Base-by-base conservation (phyloP, 768 basidiomycete genomes). In the Kwoniella sp. region DNA sequence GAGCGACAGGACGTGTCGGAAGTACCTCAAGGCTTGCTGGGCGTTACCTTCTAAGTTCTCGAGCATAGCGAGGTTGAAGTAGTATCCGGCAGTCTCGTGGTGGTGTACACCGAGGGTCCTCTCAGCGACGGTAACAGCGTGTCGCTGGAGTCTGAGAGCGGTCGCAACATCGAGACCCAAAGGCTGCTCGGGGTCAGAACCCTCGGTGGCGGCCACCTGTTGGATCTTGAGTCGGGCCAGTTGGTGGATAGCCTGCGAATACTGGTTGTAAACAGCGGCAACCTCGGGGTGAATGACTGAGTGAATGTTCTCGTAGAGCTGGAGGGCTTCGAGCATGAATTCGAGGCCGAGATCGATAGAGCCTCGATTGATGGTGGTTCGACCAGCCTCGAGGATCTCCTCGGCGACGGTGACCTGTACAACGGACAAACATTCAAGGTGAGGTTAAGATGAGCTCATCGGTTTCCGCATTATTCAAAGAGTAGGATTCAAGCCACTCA, bases 281-380 rank as follows among this genome's bases (percentile, higher is more conserved):
- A 82, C 79, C 60, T 82, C 82, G 25, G 82, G 80, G 73, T 83
- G 82, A 26, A 83, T 74, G 49, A 80, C 68, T 5, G 81, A 80
- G 68, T 80, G 81, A 55, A 83, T 79, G 62, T 80, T 80, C 72
- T 83, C 82, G 74, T 80, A 81, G 24, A 79, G 63, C 60, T 78
- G 77, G 26, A 83, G 72, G 33, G 73, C 80, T 56, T 83, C 82
- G 29, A 79, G 76, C 67, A 81, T 74, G 66, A 82, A 73, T 59
- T 81, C 81, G 37, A 81, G 78, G 26, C 82, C 82, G 21, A 77
- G 67, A 21, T 80, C 79, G 56, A 77, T 61, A 36, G 80, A 71
- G 25, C 80, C 80, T 27, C 79, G 79, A 57, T 68, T 70, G 69
- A 82, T 73, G 24, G 74, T 78, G 47, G 69, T 70, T 44, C 75